phyloP scores from a whole-genome alignment of 1,284 basidiomycete genomes.

The Pisolithus thermaeus region DNA sequence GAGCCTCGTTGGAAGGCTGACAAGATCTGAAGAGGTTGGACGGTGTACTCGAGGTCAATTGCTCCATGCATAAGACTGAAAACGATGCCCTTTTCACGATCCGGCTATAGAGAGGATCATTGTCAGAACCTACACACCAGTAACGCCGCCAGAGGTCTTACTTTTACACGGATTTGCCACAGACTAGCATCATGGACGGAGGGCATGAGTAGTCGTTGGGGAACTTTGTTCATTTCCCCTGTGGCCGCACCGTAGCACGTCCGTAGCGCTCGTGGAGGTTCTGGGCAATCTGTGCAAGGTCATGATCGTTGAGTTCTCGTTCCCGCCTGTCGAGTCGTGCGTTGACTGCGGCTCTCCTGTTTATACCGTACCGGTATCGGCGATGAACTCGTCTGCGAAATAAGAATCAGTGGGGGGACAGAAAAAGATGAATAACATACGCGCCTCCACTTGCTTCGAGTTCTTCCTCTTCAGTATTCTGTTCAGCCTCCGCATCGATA shows the following conservation, averaged over 20 bases:
- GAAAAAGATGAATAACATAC: conserved; percentile 35
- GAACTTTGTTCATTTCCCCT: conserved; percentile 90
- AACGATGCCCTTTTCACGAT: conserved; percentile 89
- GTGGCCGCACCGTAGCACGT: conserved; percentile 63
- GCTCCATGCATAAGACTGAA: conserved; percentile 94
- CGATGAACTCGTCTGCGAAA: conserved; percentile 75
- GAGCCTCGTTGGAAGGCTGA: conserved; percentile 97
- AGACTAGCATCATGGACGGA: conserved; percentile 92
- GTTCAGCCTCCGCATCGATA: conserved; percentile 93
- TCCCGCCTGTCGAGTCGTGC: conserved; percentile 74
- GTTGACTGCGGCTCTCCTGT: conserved; percentile 57
- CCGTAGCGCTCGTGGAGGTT: conserved; percentile 81
- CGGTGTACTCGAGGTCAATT: conserved; percentile 72
- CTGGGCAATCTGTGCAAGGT: conserved; percentile 83
- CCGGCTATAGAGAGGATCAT: conserved; percentile 49
- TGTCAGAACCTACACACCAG: neutral
- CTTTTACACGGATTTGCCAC: conserved; percentile 95
- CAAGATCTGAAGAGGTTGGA: conserved; percentile 76
- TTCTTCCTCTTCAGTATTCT: conserved; percentile 92
- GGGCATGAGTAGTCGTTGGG: conserved; percentile 91
- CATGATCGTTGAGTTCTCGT: conserved; percentile 76
- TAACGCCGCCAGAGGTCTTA: conserved; percentile 30
- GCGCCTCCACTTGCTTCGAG: conserved; percentile 74
- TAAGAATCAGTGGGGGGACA: conserved; percentile 8
- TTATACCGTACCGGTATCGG: conserved; percentile 62